Evolutionary conservation across 495 filamentous ascomycete species (phyloP).

Genomic region (Clavariopsis aquatica): DNA sequence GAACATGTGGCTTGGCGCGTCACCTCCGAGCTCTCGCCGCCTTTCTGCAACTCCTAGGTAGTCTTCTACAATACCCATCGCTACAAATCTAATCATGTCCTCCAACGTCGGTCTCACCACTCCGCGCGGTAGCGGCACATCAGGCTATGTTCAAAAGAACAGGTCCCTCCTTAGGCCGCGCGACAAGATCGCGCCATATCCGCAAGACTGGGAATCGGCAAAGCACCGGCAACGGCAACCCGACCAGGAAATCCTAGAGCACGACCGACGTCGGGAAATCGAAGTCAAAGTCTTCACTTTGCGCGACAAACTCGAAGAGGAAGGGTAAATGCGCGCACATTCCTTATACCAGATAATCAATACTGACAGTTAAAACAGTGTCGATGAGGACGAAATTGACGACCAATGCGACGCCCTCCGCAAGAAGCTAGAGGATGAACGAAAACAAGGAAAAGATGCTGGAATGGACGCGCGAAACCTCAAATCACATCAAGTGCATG

Average conservation of each 20-base stretch:
- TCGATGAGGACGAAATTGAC: slow-evolving; percentile 81
- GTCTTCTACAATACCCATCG: neutral
- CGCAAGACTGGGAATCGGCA: slow-evolving; percentile 61
- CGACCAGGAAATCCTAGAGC: slow-evolving; percentile 88
- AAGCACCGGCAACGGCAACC: slow-evolving; percentile 78
- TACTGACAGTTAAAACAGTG: slow-evolving; percentile 46
- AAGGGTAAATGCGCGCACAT: slow-evolving; percentile 55
- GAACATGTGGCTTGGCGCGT: neutral
- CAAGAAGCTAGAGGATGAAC: slow-evolving; percentile 61
- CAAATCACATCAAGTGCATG: slow-evolving; percentile 94
- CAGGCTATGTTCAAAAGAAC: slow-evolving; percentile 96
- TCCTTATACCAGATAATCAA: neutral
- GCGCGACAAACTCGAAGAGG: slow-evolving; percentile 85
- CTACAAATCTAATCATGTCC: slow-evolving; percentile 61
- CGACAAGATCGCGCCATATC: slow-evolving; percentile 58
- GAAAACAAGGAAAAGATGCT: slow-evolving; percentile 48
- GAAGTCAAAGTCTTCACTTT: slow-evolving; percentile 92
- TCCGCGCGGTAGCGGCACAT: slow-evolving; percentile 91
- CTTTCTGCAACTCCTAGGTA: neutral
- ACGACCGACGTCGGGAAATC: slow-evolving; percentile 83
- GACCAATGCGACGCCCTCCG: slow-evolving; percentile 62
- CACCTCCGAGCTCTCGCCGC: slow-evolving; percentile 2
- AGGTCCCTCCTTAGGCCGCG: slow-evolving; percentile 82
- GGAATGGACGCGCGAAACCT: slow-evolving; percentile 55
- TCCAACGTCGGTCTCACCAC: slow-evolving; percentile 97